Base-by-base conservation (phyloP, 2,329 filamentous ascomycete genomes). In the Ophiostoma ips region DNA sequence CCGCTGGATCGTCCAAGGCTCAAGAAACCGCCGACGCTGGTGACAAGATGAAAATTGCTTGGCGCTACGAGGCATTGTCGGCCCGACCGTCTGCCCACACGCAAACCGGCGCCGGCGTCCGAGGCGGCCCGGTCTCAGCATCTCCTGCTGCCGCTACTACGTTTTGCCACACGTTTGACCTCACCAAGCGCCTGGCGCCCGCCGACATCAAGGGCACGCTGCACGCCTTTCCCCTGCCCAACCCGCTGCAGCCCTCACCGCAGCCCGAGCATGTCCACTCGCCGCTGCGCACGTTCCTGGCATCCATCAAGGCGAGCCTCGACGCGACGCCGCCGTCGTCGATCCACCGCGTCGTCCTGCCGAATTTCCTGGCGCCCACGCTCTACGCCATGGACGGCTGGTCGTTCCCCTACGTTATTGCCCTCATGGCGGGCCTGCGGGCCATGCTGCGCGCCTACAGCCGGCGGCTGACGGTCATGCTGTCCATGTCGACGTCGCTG, bases 11-110 rank as follows among this genome's bases (percentile, higher is more conserved):
- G 57, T 59, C 47, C 63, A 70, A 59, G 64, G 62, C 60, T 38
- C 53, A 57, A 58, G 68, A 63, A 50, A 58, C 71, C 31, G 68
- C 71, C 36, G 50, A 61, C 2, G 72, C 73, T 30, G 41, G 24
- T 13, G 84, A 90, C 55, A 89, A 83, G 65, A 96, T 98, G 92
- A 96, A 95, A 69, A 98, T 98, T 69, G 92, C 92, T 3, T 98
- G 92, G 92, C 77, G 92, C 64, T 98, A 98, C 67, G 89, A 96
- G 65, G 77, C 80, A 33, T 66, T 96, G 49, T 84, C 54, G 6
- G 24, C 50, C 3, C 50, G 45, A 33, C 33, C 41, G 5, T 33
- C 46, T 7, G n/a, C 49, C 7, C 21, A 18, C 15, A n/a, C n/a
- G n/a, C n/a, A n/a, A n/a, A n/a, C n/a, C n/a, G n/a, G n/a, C n/a